A percentile compares a stretch with the other conserved stretches of the same genome.
phyloP scores from a whole-genome alignment of 139 green algal genomes.

The Coccomyxa sp. region DNA sequence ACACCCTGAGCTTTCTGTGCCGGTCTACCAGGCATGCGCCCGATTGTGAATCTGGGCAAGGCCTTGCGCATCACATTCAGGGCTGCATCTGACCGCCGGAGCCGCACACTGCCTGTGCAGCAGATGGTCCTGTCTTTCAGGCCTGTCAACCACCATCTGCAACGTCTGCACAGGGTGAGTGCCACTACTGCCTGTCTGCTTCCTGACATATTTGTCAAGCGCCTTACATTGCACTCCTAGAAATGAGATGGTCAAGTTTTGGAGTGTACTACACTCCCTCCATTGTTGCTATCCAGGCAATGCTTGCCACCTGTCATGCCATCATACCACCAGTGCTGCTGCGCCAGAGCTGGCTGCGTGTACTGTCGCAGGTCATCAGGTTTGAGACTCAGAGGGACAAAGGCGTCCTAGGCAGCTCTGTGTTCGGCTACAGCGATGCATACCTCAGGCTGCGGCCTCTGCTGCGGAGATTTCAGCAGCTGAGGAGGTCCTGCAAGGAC shows the following conservation, averaged over 20 bases:
- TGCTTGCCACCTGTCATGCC: no score
- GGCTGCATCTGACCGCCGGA: not conserved
- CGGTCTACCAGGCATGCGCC: slow-evolving; percentile 63
- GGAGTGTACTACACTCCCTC: no score
- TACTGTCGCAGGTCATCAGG: slow-evolving; percentile 61
- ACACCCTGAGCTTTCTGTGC: no score
- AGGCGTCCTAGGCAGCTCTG: slow-evolving; percentile 47
- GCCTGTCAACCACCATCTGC: slow-evolving; percentile 70
- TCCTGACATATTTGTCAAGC: no score
- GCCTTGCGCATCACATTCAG: slow-evolving; percentile 35
- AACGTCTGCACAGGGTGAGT: slow-evolving; percentile 38
- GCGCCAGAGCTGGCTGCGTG: not conserved
- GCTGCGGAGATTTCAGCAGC: slow-evolving; percentile 42
- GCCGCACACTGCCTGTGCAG: not conserved
- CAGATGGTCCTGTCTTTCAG: slow-evolving; percentile 52
- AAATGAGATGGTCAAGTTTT: no score
- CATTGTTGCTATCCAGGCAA: no score
- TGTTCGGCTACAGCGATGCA: slow-evolving; percentile 78
- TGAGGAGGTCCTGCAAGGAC: slow-evolving; percentile 2
- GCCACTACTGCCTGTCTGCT: slow-evolving; percentile 1
- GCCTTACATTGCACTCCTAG: no score
- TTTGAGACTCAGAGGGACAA: slow-evolving; percentile 43
- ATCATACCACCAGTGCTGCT: no score
- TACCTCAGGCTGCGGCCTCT: slow-evolving; percentile 48
- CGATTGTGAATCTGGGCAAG: slow-evolving; percentile 72